These are phyloP conservation scores for Sungouiella thailandica DNA, from an alignment of 805 yeast species.

Conservation along the genomic window DNA sequence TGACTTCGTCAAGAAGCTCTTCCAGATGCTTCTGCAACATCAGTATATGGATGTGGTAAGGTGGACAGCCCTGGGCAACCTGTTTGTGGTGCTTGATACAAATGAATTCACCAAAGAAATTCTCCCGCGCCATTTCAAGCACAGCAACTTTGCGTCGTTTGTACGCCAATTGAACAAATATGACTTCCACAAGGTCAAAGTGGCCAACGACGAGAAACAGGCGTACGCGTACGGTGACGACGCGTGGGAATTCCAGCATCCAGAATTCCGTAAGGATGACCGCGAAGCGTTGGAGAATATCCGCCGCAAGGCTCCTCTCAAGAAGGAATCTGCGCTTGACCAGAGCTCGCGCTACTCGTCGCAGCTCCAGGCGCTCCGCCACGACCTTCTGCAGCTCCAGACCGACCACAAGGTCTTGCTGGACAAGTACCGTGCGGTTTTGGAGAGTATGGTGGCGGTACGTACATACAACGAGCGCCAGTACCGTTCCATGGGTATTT, in stretches of 20 bases:
- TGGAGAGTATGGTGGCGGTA: conserved; percentile 55
- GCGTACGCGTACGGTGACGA: conserved; percentile 60
- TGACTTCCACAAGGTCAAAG: conserved; percentile 93
- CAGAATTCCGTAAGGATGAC: conserved; percentile 75
- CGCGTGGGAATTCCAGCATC: conserved; percentile 95
- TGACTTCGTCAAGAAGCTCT: conserved; percentile 75
- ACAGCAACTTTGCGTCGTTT: conserved; percentile 89
- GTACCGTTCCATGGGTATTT: conserved; percentile 44
- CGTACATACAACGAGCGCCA: conserved; percentile 55
- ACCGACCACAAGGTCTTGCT: conserved; percentile 28
- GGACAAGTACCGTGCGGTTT: conserved; percentile 57
- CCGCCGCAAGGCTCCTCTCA: conserved; percentile 72
- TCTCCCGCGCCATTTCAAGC: conserved; percentile 90
- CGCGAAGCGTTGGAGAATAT: conserved; percentile 80
- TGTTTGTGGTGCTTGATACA: conserved; percentile 85
- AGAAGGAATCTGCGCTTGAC: conserved; percentile 27
- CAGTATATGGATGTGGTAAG: conserved; percentile 69
- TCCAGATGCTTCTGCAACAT: conserved; percentile 80
- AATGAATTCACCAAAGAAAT: conserved; percentile 86
- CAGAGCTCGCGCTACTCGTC: conserved; percentile 5
- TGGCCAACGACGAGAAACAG: conserved; percentile 55
- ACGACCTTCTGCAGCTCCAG: conserved; percentile 29
- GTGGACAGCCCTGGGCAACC: conserved; percentile 84
- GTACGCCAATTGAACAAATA: conserved; percentile 95
- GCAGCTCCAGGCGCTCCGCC: conserved; percentile 21